Evolutionary conservation across 139 green algal genomes (phyloP).

Genomic region (Ettlia oleoabundans): DNA sequence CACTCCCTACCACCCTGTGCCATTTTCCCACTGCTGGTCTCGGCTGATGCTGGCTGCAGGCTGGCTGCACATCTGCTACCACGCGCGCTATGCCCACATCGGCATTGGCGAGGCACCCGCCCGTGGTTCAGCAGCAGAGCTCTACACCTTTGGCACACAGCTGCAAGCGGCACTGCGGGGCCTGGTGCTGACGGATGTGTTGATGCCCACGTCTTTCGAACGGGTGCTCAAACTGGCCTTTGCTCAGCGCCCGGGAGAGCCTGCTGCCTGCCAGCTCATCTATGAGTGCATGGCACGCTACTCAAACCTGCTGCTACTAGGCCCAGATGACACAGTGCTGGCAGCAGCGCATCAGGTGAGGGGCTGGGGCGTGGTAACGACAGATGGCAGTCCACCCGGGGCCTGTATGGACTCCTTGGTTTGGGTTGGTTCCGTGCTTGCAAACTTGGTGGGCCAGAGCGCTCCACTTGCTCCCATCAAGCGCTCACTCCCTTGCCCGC

Average conservation of each 20-base stretch:
- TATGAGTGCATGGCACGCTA: slow-evolving; percentile 81
- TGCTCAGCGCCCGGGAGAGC: slow-evolving; percentile 56
- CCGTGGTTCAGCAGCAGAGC: slow-evolving; percentile 47
- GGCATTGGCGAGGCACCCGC: slow-evolving; percentile 38
- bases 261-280: slow-evolving; percentile 54
- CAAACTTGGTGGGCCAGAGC: background rate
- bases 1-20: background rate
- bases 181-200: slow-evolving; percentile 64
- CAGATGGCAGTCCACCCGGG: background rate
- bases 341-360: slow-evolving; percentile 62
- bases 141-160: slow-evolving; percentile 56
- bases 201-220: slow-evolving; percentile 76
- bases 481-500: background rate
- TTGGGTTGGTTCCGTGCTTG: background rate
- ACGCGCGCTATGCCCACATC: slow-evolving; percentile 61
- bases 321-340: slow-evolving; percentile 42
- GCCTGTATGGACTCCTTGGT: too few species aligned
- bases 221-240: slow-evolving; percentile 75
- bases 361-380: too few species aligned
- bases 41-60: slow-evolving; percentile 33
- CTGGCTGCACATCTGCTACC: slow-evolving; percentile 84
- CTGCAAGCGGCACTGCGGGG: slow-evolving; percentile 53
- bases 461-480: background rate
- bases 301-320: slow-evolving; percentile 71
- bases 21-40: slow-evolving; percentile 51